phyloP scores from a whole-genome alignment of 1,284 basidiomycete genomes.

The Heterobasidion annosum region DNA sequence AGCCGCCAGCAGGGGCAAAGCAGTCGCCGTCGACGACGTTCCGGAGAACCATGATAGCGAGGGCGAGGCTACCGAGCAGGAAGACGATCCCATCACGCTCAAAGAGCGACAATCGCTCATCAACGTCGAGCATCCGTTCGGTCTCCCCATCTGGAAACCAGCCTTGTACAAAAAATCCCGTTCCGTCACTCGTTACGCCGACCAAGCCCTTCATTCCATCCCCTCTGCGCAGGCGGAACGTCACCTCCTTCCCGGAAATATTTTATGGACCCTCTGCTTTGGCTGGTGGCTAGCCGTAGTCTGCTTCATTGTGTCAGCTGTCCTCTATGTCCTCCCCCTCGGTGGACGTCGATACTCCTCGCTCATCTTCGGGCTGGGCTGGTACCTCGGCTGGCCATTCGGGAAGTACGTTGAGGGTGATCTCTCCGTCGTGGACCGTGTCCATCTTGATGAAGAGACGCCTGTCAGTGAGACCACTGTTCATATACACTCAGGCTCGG shows the following conservation, averaged over 20 bases:
- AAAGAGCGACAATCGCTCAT: slow-evolving; percentile 97
- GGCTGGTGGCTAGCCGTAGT: slow-evolving; percentile 86
- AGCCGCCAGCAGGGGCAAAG: slow-evolving; percentile 19
- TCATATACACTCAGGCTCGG: slow-evolving; percentile 4
- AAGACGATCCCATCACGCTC: slow-evolving; percentile 89
- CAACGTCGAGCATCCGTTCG: slow-evolving; percentile 99
- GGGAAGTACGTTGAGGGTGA: slow-evolving; percentile 97
- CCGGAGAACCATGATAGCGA: slow-evolving; percentile 17
- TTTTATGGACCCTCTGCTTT: slow-evolving; percentile 84
- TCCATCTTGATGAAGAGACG: slow-evolving; percentile 25
- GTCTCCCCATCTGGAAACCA: slow-evolving; percentile 99
- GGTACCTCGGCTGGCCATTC: slow-evolving; percentile 98
- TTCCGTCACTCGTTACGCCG: slow-evolving; percentile 93
- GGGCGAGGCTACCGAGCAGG: slow-evolving; percentile 25
- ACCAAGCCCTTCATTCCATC: slow-evolving; percentile 86
- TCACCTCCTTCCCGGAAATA: slow-evolving; percentile 86
- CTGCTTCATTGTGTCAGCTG: slow-evolving; percentile 58
- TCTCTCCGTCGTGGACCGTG: slow-evolving; percentile 30
- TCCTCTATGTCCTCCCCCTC: slow-evolving; percentile 69
- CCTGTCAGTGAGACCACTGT: slow-evolving; percentile 23
- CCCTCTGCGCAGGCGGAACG: slow-evolving; percentile 90
- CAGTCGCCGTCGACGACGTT: slow-evolving; percentile 16
- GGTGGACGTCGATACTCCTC: slow-evolving; percentile 82
- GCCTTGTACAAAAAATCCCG: slow-evolving; percentile 98
- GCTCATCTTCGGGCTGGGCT: slow-evolving; percentile 88